phyloP scores from a whole-genome alignment of 2,329 filamentous ascomycete genomes.

The Xylariaceae sp. region DNA sequence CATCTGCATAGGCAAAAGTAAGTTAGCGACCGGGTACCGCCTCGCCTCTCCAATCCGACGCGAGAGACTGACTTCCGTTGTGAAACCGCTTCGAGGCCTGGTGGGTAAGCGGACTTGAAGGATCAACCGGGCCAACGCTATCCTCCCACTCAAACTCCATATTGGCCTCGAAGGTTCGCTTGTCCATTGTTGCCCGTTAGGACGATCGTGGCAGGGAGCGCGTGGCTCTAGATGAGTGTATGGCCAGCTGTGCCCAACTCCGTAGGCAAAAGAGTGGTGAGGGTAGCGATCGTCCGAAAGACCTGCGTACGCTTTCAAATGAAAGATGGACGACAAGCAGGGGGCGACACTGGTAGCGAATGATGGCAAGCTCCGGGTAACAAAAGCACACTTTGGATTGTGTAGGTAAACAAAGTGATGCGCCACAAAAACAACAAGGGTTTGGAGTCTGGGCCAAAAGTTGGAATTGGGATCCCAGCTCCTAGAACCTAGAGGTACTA shows the following conservation, averaged over 20 bases:
- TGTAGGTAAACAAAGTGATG: conserved; percentile 15
- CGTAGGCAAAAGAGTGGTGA: not conserved
- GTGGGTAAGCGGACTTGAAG: conserved; percentile 57
- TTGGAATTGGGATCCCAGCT: too few species aligned
- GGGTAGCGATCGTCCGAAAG: not conserved
- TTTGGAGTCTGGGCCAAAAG: not conserved
- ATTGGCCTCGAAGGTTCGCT: conserved; percentile 52
- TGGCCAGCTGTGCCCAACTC: too few species aligned
- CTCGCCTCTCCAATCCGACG: not conserved
- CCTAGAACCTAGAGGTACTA: too few species aligned
- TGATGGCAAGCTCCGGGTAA: too few species aligned
- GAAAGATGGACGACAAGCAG: too few species aligned
- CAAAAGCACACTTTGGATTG: too few species aligned
- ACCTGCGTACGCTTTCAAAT: not conserved
- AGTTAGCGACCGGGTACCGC: too few species aligned
- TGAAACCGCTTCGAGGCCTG: conserved; percentile 40
- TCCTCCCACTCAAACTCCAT: conserved; percentile 65
- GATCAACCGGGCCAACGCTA: conserved; percentile 52
- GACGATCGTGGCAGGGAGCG: not conserved
- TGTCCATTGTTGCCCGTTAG: conserved; percentile 39
- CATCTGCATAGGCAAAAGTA: conserved; percentile 24
- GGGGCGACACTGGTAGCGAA: too few species aligned
- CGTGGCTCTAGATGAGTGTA: too few species aligned
- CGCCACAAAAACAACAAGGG: conserved; percentile 2
- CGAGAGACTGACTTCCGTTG: conserved; percentile 36